phyloP scores from a whole-genome alignment of 768 basidiomycete genomes.

The Termitomyces eurrhizus region DNA sequence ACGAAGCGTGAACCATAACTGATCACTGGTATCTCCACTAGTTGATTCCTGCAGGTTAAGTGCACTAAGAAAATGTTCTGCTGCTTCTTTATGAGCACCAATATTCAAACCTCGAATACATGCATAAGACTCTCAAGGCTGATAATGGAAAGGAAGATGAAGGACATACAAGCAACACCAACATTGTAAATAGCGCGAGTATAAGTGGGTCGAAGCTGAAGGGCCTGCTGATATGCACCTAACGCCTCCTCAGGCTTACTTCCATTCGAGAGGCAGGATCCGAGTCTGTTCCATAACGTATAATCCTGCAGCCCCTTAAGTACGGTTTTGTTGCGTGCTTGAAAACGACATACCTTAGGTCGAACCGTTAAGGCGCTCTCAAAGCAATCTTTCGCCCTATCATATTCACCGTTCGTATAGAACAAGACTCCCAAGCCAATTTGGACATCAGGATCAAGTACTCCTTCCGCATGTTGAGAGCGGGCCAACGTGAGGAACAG shows the following conservation, averaged over 20 bases:
- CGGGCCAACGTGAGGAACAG: conserved; percentile 81
- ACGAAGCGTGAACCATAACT: conserved; percentile 88
- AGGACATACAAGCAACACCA: conserved; percentile 86
- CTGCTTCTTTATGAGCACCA: conserved; percentile 91
- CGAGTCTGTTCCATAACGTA: conserved; percentile 91
- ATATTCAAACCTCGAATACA: conserved; percentile 79
- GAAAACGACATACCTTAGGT: conserved; percentile 45
- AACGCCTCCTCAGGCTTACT: conserved; percentile 92
- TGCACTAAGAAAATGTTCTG: conserved; percentile 91
- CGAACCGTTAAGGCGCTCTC: conserved; percentile 76
- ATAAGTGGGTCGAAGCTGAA: conserved; percentile 89
- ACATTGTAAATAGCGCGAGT: conserved; percentile 98
- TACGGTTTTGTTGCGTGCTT: background rate
- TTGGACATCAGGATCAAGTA: conserved; percentile 87
- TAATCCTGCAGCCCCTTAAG: conserved; percentile 57
- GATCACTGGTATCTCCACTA: conserved; percentile 69
- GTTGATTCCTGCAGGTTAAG: conserved; percentile 72
- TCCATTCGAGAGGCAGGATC: conserved; percentile 92
- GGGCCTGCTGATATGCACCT: conserved; percentile 85
- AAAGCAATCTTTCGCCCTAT: conserved; percentile 92
- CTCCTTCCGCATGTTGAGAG: conserved; percentile 67
- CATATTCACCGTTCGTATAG: conserved; percentile 85
- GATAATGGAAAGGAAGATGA: background rate
- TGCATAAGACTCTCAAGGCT: conserved; percentile 4
- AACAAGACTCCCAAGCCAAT: conserved; percentile 90